Base-by-base conservation (phyloP, 306 rosid species). In the Rosa persica region DNA sequence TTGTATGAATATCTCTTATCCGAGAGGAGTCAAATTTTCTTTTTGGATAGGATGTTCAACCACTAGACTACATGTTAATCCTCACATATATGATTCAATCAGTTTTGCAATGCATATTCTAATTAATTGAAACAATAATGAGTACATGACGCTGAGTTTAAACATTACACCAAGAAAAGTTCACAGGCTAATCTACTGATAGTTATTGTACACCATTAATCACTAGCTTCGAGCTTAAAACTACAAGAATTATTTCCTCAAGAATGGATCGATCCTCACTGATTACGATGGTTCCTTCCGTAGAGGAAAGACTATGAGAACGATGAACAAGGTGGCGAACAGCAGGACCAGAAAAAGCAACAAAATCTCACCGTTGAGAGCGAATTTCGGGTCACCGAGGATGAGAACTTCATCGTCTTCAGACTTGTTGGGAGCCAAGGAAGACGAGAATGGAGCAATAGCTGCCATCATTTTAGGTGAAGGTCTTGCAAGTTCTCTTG, bases 301-400 rank as follows among this genome's bases (percentile, higher is more conserved):
- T 51, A 67, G 20, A 65, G 65, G 65, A 36, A 79, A 1, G 66
- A 79, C 9, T 44, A 77, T 48, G 55, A 83, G 46, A 65, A 78
- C 10, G 44, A 73, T 22, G 44, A 85, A 40, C 57, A 85, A 76
- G 74, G 76, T 5, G 27, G 68, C 16, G 15, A 88, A 88, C n/a
- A 79, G 34, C 22, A 85, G 70, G 39, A 88, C 72, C 17, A 85
- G 11, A 65, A 76, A 81, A 23, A 88, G 79, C 78, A 83, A n/a
- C 89, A 81, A 42, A 70, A 85, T 83, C 80, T 81, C 80, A 60
- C 91, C 91, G 38, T 85, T 81, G 23, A 72, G 78, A 30, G 73
- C 86, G 51, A 81, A 85, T 43, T 81, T 54, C 5, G 86, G 84
- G 84, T 88, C 81, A 15, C 67, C 55, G 19, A 80, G 54, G 77